phyloP scores from a whole-genome alignment of 2,329 filamentous ascomycete genomes.

The Colletotrichum sp. region DNA sequence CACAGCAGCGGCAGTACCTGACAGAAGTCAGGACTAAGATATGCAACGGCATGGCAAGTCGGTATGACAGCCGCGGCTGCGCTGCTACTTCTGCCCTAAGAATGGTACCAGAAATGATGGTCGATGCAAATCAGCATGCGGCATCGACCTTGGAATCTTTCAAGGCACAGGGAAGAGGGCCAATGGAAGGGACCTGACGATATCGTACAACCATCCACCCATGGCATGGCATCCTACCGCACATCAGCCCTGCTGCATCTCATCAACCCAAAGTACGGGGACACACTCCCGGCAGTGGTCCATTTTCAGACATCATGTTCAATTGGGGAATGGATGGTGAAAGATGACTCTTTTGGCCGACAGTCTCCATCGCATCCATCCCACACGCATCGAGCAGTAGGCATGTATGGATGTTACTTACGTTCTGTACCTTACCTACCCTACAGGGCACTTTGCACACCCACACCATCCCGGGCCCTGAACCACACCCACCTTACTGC shows the following conservation, averaged over 20 bases:
- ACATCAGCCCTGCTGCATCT: conserved; percentile 24
- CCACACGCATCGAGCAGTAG: neutral
- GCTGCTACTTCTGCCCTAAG: neutral
- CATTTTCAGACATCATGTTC: conserved; percentile 15
- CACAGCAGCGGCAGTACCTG: conserved; percentile 12
- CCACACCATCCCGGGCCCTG: neutral
- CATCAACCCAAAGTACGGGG: conserved; percentile 20
- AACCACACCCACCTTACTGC: neutral
- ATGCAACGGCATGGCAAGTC: neutral
- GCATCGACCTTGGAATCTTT: neutral
- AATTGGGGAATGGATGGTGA: conserved; percentile 12
- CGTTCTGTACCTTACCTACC: neutral
- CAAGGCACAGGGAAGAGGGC: neutral
- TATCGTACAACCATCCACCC: conserved; percentile 16
- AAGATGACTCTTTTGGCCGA: conserved; percentile 22
- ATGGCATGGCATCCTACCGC: conserved; percentile 15
- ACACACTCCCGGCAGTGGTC: conserved; percentile 14
- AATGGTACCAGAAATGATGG: neutral
- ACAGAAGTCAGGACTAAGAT: neutral
- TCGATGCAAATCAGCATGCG: conserved; percentile 8
- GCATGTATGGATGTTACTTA: neutral
- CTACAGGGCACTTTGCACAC: neutral
- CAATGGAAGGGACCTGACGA: neutral
- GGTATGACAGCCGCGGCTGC: conserved; percentile 9
- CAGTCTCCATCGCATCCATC: neutral